Base-by-base conservation (phyloP, 208 protist genomes). In the Porcisia deanei region DNA sequence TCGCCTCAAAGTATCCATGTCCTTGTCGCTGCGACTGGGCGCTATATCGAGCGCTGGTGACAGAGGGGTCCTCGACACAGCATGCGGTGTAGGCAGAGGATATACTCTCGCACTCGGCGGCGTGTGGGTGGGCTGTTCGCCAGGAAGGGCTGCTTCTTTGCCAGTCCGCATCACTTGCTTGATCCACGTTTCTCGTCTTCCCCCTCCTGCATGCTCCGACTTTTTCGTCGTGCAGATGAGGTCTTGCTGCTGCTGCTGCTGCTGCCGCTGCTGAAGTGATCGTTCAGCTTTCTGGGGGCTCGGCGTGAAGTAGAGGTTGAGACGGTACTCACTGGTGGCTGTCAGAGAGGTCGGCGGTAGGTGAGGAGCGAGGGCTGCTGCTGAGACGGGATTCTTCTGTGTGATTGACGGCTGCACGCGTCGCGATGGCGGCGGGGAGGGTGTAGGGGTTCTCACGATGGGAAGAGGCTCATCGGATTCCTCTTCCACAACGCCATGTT, bases 261-360 rank as follows among this genome's bases (percentile, higher is more conserved):
- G 22, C 58, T 20, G 37, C 2, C 22, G 41, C 30, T 34, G 61
- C 43, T n/a, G 39, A n/a, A 34, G 39, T 66, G 20, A 41, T n/a
- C 39, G 54, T 39, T 16, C 4, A 25, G n/a, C 45, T 39, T 41
- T 37, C 3, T 58, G 61, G 25, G 69, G 25, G 39, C 43, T 80
- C 0, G 71, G 76, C 6, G 70, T 76, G 16, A 76, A 64, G 6
- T 63, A 41, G 41, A 81, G 76, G 18, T 73, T 20, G 0, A 81
- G 69, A 12, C 71, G 69, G 37, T 81, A 81, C 47, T 63, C 65
- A 34, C 54, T n/a, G 0, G 71, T 47, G 4, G 39, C 76, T 30
- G 60, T 69, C 22, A 76, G 70, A 25, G 43, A 47, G 8, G 53
- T 55, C 0, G 49, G 69, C 20, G 45, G 14, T 18, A 63, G 8